Conservation (phyloP, 805 yeast genomes). For the Starmerella cellae region DNA sequence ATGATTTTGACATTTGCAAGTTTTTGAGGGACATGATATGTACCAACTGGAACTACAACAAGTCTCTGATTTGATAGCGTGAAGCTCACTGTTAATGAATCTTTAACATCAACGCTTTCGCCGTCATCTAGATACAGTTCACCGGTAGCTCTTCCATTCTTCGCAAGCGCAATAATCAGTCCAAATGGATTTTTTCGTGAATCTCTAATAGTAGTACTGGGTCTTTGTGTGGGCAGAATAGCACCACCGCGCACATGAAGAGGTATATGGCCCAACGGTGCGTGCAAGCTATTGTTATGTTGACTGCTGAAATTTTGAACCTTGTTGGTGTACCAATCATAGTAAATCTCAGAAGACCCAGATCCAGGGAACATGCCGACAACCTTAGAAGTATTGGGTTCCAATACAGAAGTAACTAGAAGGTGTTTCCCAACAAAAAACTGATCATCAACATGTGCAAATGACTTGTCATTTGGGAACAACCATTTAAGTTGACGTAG, state of each 20-base stretch:
- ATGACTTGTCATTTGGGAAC: constrained; percentile 1
- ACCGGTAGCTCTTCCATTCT: not conserved
- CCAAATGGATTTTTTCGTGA: constrained; percentile 3
- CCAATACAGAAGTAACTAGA: not conserved
- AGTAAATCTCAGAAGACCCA: not conserved
- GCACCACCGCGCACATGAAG: constrained; percentile 2
- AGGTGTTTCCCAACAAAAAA: constrained; percentile 1
- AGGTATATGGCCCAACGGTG: constrained; percentile 3
- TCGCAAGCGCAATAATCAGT: not conserved
- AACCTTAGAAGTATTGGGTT: constrained; percentile 1
- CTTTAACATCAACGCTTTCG: not conserved
- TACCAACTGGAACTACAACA: not conserved
- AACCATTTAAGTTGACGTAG: not conserved
- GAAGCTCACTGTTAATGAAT: not conserved
- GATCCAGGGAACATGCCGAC: not conserved
- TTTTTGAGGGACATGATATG: not conserved
- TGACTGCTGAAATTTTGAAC: not conserved
- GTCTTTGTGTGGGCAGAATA: not conserved
- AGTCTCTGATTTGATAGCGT: not conserved
- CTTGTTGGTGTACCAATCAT: constrained; percentile 4
- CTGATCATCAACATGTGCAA: not conserved
- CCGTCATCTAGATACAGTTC: constrained; percentile 3
- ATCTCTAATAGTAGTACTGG: not conserved
- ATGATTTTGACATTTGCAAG: constrained; percentile 1
- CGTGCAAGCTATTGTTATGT: not conserved